Evolutionary conservation across 257 asterid genomes (phyloP).

Genomic region (Vinca minor): DNA sequence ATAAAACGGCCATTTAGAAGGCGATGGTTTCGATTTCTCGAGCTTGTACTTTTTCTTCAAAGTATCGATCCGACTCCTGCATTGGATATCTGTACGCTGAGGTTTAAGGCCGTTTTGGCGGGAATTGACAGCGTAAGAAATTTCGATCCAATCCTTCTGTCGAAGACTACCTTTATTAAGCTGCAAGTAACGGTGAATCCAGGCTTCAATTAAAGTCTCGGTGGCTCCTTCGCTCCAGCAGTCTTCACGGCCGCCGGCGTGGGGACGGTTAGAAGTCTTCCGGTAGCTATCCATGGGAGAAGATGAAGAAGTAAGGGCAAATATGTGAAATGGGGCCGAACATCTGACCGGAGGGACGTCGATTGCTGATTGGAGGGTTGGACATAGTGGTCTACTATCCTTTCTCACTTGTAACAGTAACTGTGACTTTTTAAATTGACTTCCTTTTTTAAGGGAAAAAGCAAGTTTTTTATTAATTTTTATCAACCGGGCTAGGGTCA

Average conservation of each 20-base stretch:
- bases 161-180: too few relatives aligned
- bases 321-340: conserved; percentile 15
- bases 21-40: conserved; percentile 48
- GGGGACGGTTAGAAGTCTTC: conserved; percentile 9
- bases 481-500: too few relatives aligned
- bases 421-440: too few relatives aligned
- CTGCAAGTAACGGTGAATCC: conserved; percentile 61
- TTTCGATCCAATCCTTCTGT: conserved; percentile 76
- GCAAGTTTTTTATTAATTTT: too few relatives aligned
- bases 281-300: conserved; percentile 13
- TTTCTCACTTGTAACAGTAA: conserved; percentile 4
- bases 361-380: conserved; percentile 20
- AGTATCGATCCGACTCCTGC: conserved; percentile 66
- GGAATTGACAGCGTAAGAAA: conserved; percentile 53
- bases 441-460: too few relatives aligned
- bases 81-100: conserved; percentile 61
- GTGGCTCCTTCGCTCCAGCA: conserved; percentile 82
- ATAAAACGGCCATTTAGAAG: conserved; percentile 57
- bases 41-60: conserved; percentile 62
- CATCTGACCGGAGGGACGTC: conserved; percentile 31
- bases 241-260: conserved; percentile 50
- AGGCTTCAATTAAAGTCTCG: conserved; percentile 50
- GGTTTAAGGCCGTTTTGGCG: conserved; percentile 54
- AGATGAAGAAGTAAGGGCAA: neutral
- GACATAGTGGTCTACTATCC: conserved; percentile 11